Evolutionary conservation across 2,329 filamentous ascomycete species (phyloP).

Genomic region (Geoglossum cookeanum): DNA sequence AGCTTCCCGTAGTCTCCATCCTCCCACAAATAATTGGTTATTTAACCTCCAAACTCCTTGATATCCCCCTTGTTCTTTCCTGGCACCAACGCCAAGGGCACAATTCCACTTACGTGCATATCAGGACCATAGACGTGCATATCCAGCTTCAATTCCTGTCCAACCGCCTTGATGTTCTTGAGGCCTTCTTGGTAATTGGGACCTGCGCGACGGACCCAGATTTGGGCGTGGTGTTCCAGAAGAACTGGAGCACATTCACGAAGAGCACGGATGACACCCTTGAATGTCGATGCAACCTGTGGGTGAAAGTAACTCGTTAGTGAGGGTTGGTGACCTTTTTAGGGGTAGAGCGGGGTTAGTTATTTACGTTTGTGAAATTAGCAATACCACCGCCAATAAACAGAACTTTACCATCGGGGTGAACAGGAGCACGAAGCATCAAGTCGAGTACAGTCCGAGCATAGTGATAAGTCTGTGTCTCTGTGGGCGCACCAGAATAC

Average conservation of each 20-base stretch:
- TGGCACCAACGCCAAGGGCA: conserved; percentile 61
- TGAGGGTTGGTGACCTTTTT: not conserved
- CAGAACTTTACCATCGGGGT: conserved; percentile 86
- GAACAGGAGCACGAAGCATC: conserved; percentile 77
- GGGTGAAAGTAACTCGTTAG: not conserved
- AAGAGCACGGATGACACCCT: conserved; percentile 94
- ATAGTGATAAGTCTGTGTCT: conserved; percentile 99
- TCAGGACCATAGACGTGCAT: conserved; percentile 79
- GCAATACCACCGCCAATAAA: conserved; percentile 99
- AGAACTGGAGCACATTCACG: conserved; percentile 73
- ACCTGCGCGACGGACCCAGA: conserved; percentile 81
- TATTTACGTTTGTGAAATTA: conserved; percentile 89
- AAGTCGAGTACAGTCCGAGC: conserved; percentile 91
- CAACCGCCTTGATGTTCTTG: conserved; percentile 98
- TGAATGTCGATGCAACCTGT: conserved; percentile 81
- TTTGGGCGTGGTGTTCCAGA: conserved; percentile 91
- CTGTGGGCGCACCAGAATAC: conserved; percentile 96
- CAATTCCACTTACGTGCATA: conserved; percentile 87
- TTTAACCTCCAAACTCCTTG: conserved; percentile 33
- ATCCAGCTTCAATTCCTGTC: conserved; percentile 80
- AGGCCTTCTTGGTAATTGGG: conserved; percentile 99
- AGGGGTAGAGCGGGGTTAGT: too few species aligned
- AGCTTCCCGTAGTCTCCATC: not conserved
- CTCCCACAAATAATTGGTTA: not conserved
- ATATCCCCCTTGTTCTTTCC: conserved; percentile 39